A percentile compares a stretch with the other conserved stretches of the same genome.
phyloP scores from a whole-genome alignment of 148 eudicot genomes.

The Diospyros lotus region DNA sequence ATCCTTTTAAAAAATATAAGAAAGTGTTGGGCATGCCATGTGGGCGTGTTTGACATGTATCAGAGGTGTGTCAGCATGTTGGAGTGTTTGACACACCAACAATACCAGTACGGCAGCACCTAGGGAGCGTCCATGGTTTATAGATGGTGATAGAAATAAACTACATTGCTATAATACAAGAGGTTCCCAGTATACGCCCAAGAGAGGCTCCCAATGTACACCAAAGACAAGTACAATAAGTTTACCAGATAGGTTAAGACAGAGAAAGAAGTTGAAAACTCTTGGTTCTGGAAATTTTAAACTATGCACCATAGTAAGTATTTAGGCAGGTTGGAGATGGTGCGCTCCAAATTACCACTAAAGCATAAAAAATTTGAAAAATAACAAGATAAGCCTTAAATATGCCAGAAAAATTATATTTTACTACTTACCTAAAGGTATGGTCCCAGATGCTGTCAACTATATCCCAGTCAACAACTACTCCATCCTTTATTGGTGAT shows the following conservation, averaged over 20 bases:
- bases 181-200: neutral
- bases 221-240: neutral
- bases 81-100: no score
- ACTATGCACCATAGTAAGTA: neutral
- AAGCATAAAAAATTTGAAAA: slow-evolving; percentile 8
- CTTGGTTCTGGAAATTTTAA: neutral
- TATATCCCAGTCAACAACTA: slow-evolving; percentile 88
- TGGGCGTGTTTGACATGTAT: no score
- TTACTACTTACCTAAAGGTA: slow-evolving; percentile 58
- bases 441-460: slow-evolving; percentile 97
- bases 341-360: neutral
- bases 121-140: no score
- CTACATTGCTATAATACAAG: neutral
- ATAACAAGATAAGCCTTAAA: neutral
- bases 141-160: neutral
- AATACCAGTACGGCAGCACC: no score
- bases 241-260: neutral
- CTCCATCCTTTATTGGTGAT: slow-evolving; percentile 87
- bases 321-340: neutral
- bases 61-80: no score
- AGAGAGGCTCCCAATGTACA: no score
- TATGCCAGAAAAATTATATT: neutral
- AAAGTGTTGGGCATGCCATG: no score
- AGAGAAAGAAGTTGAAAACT: neutral
- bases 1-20: no score